Evolutionary conservation across 148 eudicot genomes (phyloP), one percentile per base, ranked within the genome.

Genomic region (Selenicereus undatus): DNA sequence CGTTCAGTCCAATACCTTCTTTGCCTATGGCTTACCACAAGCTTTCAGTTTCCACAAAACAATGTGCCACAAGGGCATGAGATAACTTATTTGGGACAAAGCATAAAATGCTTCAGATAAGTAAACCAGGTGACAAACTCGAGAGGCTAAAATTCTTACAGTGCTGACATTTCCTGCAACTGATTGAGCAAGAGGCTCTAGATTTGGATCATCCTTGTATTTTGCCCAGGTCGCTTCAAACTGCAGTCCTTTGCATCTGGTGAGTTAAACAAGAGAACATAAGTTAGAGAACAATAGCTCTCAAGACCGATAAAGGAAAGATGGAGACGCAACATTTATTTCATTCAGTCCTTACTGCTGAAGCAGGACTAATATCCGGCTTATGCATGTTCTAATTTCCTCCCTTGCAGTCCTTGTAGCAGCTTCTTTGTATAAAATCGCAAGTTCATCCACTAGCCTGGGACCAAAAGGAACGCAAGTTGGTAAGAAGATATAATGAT

Each of bases 391-490:
- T 82, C 99, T 89, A 78, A 96, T 96, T 69, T 89, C 93, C 87
- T 94, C 98, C 62, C 98, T 89, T 39, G 85, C 90, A 73, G 82
- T 73, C 81, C 88, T 91, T 80, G 87, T 36, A 77, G 95, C 91
- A 73, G 97, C 91, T 76, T 94, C 94, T 85, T 91, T 97, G 88
- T 91, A 87, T 80, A 93, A 81, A 81, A 81, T 79, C 50, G 89
- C 82, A 27, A 97, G 88, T 84, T 97, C 95, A 82, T 94, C 93
- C 76, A 97, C 93, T 80, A 94, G 89, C 81, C 99, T 94, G 89
- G 81, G 62, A 86, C 42, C 36, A 76, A 76, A 83, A 60, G 26
- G 50, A 48, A 39, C 24, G 29, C 0, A 71, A 43, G 35, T 76
- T 56, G 69, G 1, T 65, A 70, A 8, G 32, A 71, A 71, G 76